Evolutionary conservation across 495 filamentous ascomycete species (phyloP).

Genomic region (Chaetomium tenue): DNA sequence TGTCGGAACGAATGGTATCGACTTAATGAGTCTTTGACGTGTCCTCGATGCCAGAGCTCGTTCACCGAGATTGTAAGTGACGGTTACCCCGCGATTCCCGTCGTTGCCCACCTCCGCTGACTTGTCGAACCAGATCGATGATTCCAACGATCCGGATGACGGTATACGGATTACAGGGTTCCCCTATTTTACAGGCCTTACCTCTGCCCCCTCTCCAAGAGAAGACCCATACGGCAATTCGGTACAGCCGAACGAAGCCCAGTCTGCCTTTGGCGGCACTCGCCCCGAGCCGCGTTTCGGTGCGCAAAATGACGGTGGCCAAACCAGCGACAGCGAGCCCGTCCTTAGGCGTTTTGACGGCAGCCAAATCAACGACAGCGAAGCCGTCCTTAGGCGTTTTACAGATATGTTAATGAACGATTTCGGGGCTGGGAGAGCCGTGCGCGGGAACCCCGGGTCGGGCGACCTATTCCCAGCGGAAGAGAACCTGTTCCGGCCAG

Average conservation of each 20-base stretch:
- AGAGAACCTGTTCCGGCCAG: conserved; percentile 6
- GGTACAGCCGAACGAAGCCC: conserved; percentile 41
- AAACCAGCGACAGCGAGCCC: conserved; percentile 33
- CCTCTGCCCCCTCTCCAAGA: conserved; percentile 27
- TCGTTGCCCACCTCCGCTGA: conserved; percentile 26
- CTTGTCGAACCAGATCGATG: conserved; percentile 36
- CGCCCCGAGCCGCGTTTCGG: not conserved
- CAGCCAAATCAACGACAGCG: conserved; percentile 27
- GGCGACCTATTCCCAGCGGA: conserved; percentile 7
- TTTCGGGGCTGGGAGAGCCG: conserved; percentile 22
- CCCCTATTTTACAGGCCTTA: conserved; percentile 21
- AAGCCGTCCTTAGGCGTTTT: conserved; percentile 46
- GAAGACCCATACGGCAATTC: conserved; percentile 47
- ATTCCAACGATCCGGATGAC: conserved; percentile 43
- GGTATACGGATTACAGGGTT: conserved; percentile 28
- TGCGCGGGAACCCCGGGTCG: not conserved
- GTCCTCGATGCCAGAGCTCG: conserved; percentile 75
- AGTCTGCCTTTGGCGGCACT: not conserved
- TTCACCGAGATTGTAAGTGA: conserved; percentile 76
- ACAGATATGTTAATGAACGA: conserved; percentile 41
- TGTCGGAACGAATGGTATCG: conserved; percentile 78
- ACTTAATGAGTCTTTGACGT: conserved; percentile 61
- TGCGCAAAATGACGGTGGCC: not conserved
- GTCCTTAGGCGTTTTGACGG: conserved; percentile 46
- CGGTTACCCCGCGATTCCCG: not conserved